These are phyloP conservation scores for Colletotrichum sp. DNA, from an alignment of 2,329 filamentous ascomycete species.

Conservation along the genomic window DNA sequence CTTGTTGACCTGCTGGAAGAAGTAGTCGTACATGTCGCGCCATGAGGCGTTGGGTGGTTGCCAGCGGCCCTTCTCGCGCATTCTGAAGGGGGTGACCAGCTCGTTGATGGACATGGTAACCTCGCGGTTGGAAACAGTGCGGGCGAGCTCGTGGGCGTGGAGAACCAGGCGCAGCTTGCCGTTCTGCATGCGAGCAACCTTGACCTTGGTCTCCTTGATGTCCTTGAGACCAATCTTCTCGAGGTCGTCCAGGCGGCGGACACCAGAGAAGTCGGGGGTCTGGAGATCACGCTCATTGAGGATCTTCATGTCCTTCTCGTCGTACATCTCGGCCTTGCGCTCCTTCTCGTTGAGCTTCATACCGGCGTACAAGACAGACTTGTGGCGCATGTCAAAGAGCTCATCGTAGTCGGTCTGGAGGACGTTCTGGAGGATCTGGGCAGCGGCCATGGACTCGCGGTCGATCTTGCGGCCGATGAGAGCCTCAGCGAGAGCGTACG, in stretches of 20 bases:
- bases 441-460: conserved; percentile 35
- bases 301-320: conserved; percentile 44
- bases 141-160: conserved; percentile 36
- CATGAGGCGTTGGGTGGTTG: conserved; percentile 44
- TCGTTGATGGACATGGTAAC: conserved; percentile 47
- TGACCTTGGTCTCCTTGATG: conserved; percentile 38
- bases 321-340: conserved; percentile 39
- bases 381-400: conserved; percentile 50
- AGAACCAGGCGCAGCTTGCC: conserved; percentile 48
- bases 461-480: conserved; percentile 47
- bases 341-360: conserved; percentile 44
- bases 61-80: conserved; percentile 33
- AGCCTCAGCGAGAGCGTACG: conserved; percentile 48
- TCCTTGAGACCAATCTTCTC: conserved; percentile 44
- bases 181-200: conserved; percentile 47
- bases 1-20: conserved; percentile 35
- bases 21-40: conserved; percentile 42
- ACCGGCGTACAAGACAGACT: conserved; percentile 47
- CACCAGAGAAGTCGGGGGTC: conserved; percentile 46
- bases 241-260: conserved; percentile 43
- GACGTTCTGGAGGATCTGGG: conserved; percentile 43
- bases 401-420: conserved; percentile 53
- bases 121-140: conserved; percentile 41
- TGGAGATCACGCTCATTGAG: conserved; percentile 45
- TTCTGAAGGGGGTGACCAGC: conserved; percentile 41